These are phyloP conservation scores for Podospora didyma DNA, from an alignment of 495 filamentous ascomycete species.

Conservation along the genomic window DNA sequence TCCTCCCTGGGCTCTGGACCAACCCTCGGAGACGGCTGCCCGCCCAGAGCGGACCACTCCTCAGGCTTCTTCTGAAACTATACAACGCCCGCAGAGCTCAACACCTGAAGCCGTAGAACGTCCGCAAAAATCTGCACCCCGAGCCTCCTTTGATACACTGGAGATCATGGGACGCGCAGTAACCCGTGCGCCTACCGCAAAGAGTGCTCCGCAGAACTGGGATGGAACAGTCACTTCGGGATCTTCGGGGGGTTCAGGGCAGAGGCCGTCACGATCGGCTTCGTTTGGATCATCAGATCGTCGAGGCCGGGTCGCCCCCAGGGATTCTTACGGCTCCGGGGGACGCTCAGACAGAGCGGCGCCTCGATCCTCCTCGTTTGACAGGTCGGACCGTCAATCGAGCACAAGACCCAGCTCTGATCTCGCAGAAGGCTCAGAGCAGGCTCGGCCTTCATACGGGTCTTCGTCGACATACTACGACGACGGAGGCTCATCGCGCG, in stretches of 20 bases:
- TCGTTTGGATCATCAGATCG: too few relatives aligned
- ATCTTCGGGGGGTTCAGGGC: background rate
- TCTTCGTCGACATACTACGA: background rate
- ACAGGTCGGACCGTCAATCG: background rate
- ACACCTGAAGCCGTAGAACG: too few relatives aligned
- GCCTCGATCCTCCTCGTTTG: background rate
- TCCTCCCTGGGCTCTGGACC: too few relatives aligned
- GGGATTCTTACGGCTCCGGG: background rate
- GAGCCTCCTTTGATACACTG: background rate
- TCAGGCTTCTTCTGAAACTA: too few relatives aligned
- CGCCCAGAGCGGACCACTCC: too few relatives aligned
- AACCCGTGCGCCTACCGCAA: background rate
- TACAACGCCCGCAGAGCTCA: too few relatives aligned
- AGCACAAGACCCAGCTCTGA: too few relatives aligned
- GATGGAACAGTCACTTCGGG: background rate
- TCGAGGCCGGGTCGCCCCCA: background rate
- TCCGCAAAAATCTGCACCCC: background rate
- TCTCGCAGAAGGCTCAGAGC: too few relatives aligned
- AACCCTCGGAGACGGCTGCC: too few relatives aligned
- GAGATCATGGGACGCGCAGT: background rate
- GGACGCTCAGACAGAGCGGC: background rate
- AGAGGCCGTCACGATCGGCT: too few relatives aligned
- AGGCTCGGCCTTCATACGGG: too few relatives aligned
- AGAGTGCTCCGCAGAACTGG: background rate
- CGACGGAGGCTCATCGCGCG: background rate